These are phyloP conservation scores for Talaromyces piceae DNA, from an alignment of 2,329 filamentous ascomycete species.

Conservation along the genomic window DNA sequence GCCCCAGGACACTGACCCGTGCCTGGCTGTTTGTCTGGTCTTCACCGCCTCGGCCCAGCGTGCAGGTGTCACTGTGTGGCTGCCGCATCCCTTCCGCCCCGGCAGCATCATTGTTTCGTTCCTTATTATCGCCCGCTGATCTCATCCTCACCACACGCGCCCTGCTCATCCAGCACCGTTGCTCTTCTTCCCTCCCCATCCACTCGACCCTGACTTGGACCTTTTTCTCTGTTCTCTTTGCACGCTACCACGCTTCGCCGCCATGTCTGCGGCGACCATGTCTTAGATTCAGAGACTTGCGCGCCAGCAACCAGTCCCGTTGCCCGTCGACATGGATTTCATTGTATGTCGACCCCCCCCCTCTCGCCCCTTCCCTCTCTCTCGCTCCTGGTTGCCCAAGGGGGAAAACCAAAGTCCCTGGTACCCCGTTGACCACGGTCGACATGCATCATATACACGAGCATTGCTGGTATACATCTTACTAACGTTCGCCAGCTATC, in stretches of 20 bases:
- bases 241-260: background rate
- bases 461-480: background rate
- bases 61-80: background rate
- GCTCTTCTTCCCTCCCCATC: background rate
- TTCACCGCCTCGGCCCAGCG: conserved; percentile 5
- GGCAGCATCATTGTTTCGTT: background rate
- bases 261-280: background rate
- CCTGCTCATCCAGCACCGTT: background rate
- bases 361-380: conserved; percentile 5
- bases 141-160: background rate
- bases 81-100: conserved; percentile 5
- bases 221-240: background rate
- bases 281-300: background rate
- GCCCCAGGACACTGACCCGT: background rate
- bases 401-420: too few species aligned
- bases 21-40: background rate
- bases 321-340: conserved; percentile 32
- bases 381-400: background rate
- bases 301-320: background rate
- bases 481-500: conserved; percentile 41
- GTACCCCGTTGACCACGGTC: background rate
- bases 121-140: conserved; percentile 1
- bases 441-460: background rate
- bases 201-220: background rate
- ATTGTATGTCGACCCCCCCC: conserved; percentile 30